These are phyloP conservation scores for Spatholobus suberectus DNA, from an alignment of 306 rosid genomes.

Conservation along the genomic window DNA sequence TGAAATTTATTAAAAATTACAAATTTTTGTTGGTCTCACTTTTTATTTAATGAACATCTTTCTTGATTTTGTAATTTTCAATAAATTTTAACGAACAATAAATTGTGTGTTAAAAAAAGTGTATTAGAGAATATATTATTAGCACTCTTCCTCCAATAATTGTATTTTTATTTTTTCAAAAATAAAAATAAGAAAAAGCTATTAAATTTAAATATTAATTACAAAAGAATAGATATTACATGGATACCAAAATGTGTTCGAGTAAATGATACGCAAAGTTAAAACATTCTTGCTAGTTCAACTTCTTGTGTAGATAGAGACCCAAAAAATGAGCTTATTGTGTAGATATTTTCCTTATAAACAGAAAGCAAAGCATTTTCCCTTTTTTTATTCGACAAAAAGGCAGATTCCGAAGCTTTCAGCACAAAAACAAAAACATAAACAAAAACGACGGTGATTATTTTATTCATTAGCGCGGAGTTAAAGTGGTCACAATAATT, in stretches of 20 bases:
- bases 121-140: too few relatives aligned
- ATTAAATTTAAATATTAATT: too few relatives aligned
- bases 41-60: too few relatives aligned
- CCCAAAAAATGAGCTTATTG: background rate
- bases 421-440: background rate
- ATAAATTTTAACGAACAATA: too few relatives aligned
- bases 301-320: background rate
- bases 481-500: constrained; percentile 39
- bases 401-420: constrained; percentile 2
- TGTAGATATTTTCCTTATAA: background rate
- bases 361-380: background rate
- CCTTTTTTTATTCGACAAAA: background rate
- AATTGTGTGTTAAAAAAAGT: too few relatives aligned
- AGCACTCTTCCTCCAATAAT: too few relatives aligned
- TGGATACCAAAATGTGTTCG: background rate
- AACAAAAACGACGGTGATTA: too few relatives aligned
- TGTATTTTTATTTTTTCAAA: too few relatives aligned
- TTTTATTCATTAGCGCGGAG: background rate
- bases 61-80: too few relatives aligned
- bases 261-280: background rate
- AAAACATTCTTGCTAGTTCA: background rate
- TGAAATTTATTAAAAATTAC: too few relatives aligned
- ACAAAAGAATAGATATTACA: too few relatives aligned
- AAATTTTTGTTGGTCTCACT: too few relatives aligned
- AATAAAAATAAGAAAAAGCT: background rate